A percentile compares a stretch with the other conserved stretches of the same genome.
These are phyloP conservation scores for Herpetospermum pedunculosum DNA, from an alignment of 306 rosid species.

Conservation along the genomic window DNA sequence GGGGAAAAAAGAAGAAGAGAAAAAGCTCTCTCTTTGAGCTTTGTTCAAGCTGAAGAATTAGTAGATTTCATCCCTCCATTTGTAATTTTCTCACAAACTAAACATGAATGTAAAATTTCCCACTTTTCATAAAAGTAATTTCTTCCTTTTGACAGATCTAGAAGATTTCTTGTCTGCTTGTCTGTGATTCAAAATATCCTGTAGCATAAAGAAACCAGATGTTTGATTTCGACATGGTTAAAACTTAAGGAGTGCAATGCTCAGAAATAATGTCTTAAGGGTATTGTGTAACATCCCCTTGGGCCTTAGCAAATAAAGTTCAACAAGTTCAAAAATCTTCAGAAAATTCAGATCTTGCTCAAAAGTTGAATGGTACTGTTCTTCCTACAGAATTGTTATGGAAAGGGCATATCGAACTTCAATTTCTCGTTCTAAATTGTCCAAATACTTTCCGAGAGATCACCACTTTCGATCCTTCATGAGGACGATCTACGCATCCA, in stretches of 20 bases:
- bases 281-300: not conserved
- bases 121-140: constrained; percentile 5
- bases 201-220: not conserved
- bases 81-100: not conserved
- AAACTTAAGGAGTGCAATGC: not conserved
- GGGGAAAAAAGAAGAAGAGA: not conserved
- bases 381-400: not conserved
- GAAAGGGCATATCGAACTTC: not conserved
- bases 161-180: constrained; percentile 11
- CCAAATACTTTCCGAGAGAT: not conserved
- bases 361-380: not conserved
- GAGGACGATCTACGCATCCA: not conserved
- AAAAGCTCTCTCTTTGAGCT: not conserved
- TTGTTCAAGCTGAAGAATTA: not conserved
- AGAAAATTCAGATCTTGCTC: not conserved
- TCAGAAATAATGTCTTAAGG: not conserved
- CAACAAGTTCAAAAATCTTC: not conserved
- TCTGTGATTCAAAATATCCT: not conserved
- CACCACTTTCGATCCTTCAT: not conserved
- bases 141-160: constrained; percentile 3
- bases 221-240: not conserved
- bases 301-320: not conserved
- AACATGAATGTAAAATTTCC: not conserved
- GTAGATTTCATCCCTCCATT: not conserved
- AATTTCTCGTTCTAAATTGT: not conserved